phyloP scores from a whole-genome alignment of 2,329 filamentous ascomycete genomes.

The Claviceps digitariae region DNA sequence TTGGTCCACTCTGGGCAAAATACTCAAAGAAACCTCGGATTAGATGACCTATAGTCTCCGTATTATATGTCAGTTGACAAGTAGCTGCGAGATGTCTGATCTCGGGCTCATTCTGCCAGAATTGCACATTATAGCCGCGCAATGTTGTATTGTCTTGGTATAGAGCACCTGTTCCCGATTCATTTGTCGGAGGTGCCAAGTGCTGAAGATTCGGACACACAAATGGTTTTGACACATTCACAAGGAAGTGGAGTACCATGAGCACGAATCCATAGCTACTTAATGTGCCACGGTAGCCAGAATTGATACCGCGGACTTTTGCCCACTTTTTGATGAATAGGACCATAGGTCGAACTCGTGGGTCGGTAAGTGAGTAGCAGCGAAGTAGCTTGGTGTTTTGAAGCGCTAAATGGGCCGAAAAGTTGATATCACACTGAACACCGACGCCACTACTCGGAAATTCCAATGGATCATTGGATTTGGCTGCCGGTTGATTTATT shows the following conservation, averaged over 20 bases:
- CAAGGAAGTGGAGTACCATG: conserved; percentile 83
- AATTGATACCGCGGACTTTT: conserved; percentile 74
- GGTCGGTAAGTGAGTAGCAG: conserved; percentile 70
- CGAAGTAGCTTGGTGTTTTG: conserved; percentile 74
- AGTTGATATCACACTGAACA: conserved; percentile 89
- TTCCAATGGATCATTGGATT: conserved; percentile 50
- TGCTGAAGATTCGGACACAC: conserved; percentile 74
- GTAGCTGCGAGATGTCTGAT: conserved; percentile 47
- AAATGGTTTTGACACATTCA: conserved; percentile 68
- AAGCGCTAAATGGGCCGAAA: conserved; percentile 68
- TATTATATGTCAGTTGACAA: conserved; percentile 52
- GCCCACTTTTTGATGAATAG: conserved; percentile 88
- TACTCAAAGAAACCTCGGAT: conserved; percentile 82
- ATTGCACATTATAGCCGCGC: conserved; percentile 57
- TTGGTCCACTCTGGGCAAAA: conserved; percentile 50
- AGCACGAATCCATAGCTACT: conserved; percentile 85
- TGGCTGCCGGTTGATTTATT: conserved; percentile 38
- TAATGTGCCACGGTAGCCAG: conserved; percentile 70
- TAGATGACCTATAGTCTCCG: conserved; percentile 54
- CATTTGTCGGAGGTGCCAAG: conserved; percentile 30
- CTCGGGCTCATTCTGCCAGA: conserved; percentile 62
- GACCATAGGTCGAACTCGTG: conserved; percentile 63
- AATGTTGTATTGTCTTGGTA: conserved; percentile 24
- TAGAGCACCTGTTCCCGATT: conserved; percentile 13
- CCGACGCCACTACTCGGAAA: conserved; percentile 65